phyloP scores from a whole-genome alignment of 1,284 basidiomycete genomes.

The Melampsora allii-populina region DNA sequence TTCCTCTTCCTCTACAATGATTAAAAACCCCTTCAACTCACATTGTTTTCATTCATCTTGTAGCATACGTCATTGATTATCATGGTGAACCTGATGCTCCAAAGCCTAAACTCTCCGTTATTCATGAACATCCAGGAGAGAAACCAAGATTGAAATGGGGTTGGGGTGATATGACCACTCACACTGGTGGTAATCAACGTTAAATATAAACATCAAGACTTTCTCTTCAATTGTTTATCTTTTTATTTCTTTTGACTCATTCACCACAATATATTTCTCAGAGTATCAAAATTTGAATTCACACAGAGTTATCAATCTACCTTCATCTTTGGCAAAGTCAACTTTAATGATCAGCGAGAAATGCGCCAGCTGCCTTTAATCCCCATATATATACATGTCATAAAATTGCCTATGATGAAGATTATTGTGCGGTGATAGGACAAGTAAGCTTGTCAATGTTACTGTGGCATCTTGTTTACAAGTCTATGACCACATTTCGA shows the following conservation, averaged over 20 bases:
- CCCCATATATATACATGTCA: no score
- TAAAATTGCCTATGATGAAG: no score
- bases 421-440: no score
- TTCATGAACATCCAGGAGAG: slow-evolving; percentile 38
- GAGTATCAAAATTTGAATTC: no score
- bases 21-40: background rate
- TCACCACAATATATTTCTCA: no score
- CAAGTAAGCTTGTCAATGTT: no score
- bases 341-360: no score
- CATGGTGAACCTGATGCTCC: slow-evolving; percentile 47
- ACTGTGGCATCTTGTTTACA: no score
- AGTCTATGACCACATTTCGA: no score
- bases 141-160: slow-evolving; percentile 41
- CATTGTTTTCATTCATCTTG: background rate
- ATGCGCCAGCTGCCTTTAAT: no score
- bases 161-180: slow-evolving; percentile 39
- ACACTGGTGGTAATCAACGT: slow-evolving; percentile 37
- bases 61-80: slow-evolving; percentile 51
- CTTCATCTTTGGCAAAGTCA: no score
- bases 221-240: background rate
- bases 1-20: background rate
- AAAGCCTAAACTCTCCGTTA: slow-evolving; percentile 16
- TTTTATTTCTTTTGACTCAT: background rate
- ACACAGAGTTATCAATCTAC: no score
- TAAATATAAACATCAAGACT: background rate